Percentiles rank a stretch among this genome's conserved stretches.
These are phyloP conservation scores for Haplosporangium sp. DNA, from an alignment of 371 early-diverging fungal species.

Conservation along the genomic window DNA sequence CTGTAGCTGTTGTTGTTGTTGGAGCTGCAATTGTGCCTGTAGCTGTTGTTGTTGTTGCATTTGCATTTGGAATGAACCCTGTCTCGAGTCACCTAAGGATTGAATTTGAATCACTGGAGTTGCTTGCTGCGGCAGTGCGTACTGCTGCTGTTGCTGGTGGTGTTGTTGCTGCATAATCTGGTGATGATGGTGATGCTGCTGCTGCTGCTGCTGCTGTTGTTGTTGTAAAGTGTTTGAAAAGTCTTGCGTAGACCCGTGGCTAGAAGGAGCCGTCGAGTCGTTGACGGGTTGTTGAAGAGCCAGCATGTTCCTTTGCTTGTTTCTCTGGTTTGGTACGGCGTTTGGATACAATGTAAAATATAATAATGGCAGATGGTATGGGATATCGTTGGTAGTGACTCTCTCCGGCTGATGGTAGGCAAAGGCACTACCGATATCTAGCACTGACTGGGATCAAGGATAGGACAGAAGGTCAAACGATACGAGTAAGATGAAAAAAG, in stretches of 20 bases:
- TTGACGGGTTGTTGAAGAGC: neutral
- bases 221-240: slow-evolving; percentile 3
- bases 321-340: neutral
- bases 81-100: slow-evolving; percentile 27
- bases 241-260: neutral
- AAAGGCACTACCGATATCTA: no score
- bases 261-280: neutral
- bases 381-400: no score
- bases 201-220: slow-evolving; percentile 23
- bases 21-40: slow-evolving; percentile 16
- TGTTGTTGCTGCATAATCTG: slow-evolving; percentile 5
- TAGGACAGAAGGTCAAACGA: no score
- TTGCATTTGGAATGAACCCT: slow-evolving; percentile 23
- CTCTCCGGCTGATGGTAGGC: no score
- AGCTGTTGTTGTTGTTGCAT: slow-evolving; percentile 36
- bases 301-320: neutral
- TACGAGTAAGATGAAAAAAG: no score
- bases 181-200: slow-evolving; percentile 11
- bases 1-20: slow-evolving; percentile 27
- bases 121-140: slow-evolving; percentile 14
- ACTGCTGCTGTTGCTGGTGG: slow-evolving; percentile 10
- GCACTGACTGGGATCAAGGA: no score
- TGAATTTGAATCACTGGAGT: slow-evolving; percentile 44
- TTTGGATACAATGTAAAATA: neutral
- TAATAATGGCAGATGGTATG: no score